These are phyloP conservation scores for Arthrobotrys megalospora DNA, from an alignment of 2,329 filamentous ascomycete genomes.

Conservation along the genomic window DNA sequence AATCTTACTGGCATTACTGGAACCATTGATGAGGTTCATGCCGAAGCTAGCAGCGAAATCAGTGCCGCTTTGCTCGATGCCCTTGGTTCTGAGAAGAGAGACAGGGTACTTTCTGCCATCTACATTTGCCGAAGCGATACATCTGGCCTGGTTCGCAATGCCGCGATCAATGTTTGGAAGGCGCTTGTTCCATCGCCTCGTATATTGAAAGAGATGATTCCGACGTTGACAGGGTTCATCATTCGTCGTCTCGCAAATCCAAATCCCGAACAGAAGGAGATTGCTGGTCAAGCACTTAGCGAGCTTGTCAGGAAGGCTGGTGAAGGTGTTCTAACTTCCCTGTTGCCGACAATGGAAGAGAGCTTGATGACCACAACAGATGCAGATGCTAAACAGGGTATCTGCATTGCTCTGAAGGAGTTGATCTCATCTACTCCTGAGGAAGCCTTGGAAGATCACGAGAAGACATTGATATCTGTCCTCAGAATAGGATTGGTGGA, in stretches of 20 bases:
- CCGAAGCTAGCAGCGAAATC: conserved; percentile 81
- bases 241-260: conserved; percentile 93
- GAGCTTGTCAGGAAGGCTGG: conserved; percentile 98
- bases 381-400: conserved; percentile 94
- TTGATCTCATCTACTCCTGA: conserved; percentile 89
- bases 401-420: conserved; percentile 95
- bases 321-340: conserved; percentile 87
- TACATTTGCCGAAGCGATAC: conserved; percentile 99
- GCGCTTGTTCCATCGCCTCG: conserved; percentile 91
- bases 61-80: conserved; percentile 93
- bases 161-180: conserved; percentile 96
- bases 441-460: conserved; percentile 92
- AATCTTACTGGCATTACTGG: conserved; percentile 95
- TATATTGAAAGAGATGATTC: conserved; percentile 94
- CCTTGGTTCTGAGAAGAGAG: conserved; percentile 94
- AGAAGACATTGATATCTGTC: conserved; percentile 94
- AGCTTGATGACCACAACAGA: conserved; percentile 90
- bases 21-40: conserved; percentile 77
- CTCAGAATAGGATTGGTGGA: conserved; percentile 94
- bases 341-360: conserved; percentile 92
- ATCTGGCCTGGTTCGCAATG: conserved; percentile 87
- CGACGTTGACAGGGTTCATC: conserved; percentile 93
- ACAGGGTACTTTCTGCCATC: conserved; percentile 95
- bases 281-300: conserved; percentile 95
- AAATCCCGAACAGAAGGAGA: conserved; percentile 98